Conservation (phyloP, 2,329 filamentous ascomycete species). For the Alternaria arborescens region DNA sequence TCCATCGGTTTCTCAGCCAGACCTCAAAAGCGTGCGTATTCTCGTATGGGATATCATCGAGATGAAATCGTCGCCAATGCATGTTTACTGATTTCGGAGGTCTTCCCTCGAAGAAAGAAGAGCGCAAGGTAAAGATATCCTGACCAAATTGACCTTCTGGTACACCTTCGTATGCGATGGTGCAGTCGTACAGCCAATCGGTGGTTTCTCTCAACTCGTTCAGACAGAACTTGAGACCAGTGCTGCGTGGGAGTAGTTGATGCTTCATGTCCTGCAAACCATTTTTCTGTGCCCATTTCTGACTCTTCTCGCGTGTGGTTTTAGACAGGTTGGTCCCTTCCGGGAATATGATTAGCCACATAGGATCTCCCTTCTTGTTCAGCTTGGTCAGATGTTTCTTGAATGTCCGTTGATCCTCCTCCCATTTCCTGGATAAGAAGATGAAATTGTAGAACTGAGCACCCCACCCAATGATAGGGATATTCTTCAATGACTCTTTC, state of each 20-base stretch:
- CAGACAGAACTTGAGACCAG: slow-evolving; percentile 80
- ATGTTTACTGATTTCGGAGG: slow-evolving; percentile 96
- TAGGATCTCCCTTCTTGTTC: slow-evolving; percentile 74
- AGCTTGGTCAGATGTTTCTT: slow-evolving; percentile 77
- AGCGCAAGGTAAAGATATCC: slow-evolving; percentile 84
- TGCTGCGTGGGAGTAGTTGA: slow-evolving; percentile 79
- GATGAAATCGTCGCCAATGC: slow-evolving; percentile 87
- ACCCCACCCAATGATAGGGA: slow-evolving; percentile 80
- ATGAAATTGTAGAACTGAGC: slow-evolving; percentile 91
- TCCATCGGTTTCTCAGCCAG: slow-evolving; percentile 89
- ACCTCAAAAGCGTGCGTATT: slow-evolving; percentile 77
- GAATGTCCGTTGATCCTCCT: slow-evolving; percentile 77
- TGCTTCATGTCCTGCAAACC: slow-evolving; percentile 77
- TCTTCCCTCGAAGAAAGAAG: slow-evolving; percentile 87
- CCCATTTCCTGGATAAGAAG: slow-evolving; percentile 90
- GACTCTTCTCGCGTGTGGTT: slow-evolving; percentile 75
- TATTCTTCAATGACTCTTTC: slow-evolving; percentile 83
- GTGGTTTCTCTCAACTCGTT: slow-evolving; percentile 77
- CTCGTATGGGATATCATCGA: slow-evolving; percentile 82
- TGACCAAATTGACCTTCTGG: slow-evolving; percentile 80
- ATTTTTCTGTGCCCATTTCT: slow-evolving; percentile 78
- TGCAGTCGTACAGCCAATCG: slow-evolving; percentile 91
- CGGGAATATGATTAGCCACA: slow-evolving; percentile 90
- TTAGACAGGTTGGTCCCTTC: slow-evolving; percentile 84
- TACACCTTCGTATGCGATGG: slow-evolving; percentile 92